Base-by-base conservation (phyloP, 768 basidiomycete genomes). In the Tephrocybe sp. region DNA sequence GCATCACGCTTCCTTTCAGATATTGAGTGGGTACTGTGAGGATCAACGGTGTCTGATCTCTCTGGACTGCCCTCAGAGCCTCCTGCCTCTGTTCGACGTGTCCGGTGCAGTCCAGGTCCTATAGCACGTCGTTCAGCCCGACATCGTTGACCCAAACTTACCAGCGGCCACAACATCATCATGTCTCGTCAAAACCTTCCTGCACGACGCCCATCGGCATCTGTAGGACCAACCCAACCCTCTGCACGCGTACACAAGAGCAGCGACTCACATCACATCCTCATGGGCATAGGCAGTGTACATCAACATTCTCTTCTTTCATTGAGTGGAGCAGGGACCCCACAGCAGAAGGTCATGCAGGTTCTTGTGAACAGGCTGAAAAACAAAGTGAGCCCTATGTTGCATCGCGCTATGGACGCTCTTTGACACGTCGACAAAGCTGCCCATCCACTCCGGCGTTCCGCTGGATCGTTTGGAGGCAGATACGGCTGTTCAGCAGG, bases 361-460 rank as follows among this genome's bases (percentile, higher is more conserved):
- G 85, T 84, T 7, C 73, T 95, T 56, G 89, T 95, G 30, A 85
- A 82, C 60, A 78, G 92, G 61, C 70, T 95, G 62, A 88, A 85
- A 70, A 80, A 83, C 68, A 93, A 91, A 81, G 93, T 88, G 47
- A 34, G 73, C 60, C 3, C 30, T 14, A 25, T 24, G 26, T 36
- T 14, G 50, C 14, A n/a, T 55, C 34, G 36, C 48, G 23, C 46
- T 43, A 12, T 21, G 32, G 7, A 58, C 26, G 46, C n/a, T 42
- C 21, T 17, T 36, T 58, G 63, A 28, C 32, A 45, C 52, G 34
- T 43, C 38, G 26, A 10, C 34, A 23, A 61, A 97, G 94, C 78
- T 97, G 8, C 94, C 93, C 48, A 86, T 83, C 63, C 79, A 91
- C 69, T 93, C 93, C 26, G 93, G 93, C 17, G 73, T 81, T 36